Conservation (phyloP, 169 alveolate species). For the Perkinsus chesapeaki region DNA sequence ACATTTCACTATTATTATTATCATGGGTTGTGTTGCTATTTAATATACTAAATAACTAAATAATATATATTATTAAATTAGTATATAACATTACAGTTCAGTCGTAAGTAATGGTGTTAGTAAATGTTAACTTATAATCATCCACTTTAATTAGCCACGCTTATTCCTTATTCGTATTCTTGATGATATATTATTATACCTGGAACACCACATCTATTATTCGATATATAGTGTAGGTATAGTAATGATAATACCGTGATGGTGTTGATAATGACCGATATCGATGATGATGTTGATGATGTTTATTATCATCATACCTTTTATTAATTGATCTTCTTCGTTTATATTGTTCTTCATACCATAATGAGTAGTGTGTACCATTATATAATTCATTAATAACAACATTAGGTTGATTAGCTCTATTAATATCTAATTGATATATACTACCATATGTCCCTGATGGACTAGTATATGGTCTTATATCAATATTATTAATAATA, state of each 20-base stretch:
- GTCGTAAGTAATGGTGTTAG: too few species aligned
- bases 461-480: not conserved
- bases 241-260: not conserved
- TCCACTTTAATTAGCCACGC: too few species aligned
- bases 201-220: not conserved
- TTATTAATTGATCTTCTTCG: not conserved
- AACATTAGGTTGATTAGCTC: not conserved
- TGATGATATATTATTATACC: not conserved
- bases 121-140: too few species aligned
- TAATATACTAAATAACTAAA: too few species aligned
- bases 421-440: not conserved
- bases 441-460: not conserved
- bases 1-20: too few species aligned
- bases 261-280: not conserved
- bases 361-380: not conserved
- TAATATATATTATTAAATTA: too few species aligned
- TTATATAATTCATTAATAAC: not conserved
- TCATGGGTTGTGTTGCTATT: too few species aligned
- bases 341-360: not conserved
- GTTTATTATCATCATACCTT: not conserved
- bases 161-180: too few species aligned
- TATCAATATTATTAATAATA: not conserved
- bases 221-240: not conserved
- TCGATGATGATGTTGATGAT: not conserved
- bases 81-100: too few species aligned